Base-by-base conservation (phyloP, 108 stramenopile species). In the Pseudonitzschia multiseries region DNA sequence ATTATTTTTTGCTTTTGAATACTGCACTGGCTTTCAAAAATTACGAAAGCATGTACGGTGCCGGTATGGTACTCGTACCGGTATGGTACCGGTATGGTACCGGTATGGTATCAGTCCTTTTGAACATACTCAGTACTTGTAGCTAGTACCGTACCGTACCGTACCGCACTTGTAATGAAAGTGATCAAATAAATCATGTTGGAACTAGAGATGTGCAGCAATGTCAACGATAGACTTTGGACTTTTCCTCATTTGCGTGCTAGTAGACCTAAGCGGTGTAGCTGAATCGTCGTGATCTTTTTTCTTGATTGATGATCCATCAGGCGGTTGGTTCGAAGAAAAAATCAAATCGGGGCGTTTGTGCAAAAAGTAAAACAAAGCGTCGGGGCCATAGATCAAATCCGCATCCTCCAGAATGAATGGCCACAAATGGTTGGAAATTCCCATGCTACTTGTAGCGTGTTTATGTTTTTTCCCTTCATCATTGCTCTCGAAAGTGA, bases 341-440 rank as follows among this genome's bases (percentile, higher is more conserved):
- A 67, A 17, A 67, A 72, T 29, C 46, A 72, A 42, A n/a, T 72
- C 71, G 13, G 71, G 71, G 26, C 61, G 59, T 61, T 62, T 60
- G 41, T 57, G 57, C 61, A 72, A 52, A 63, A 72, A 72, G 48
- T 72, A 20, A 72, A 42, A 72, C 5, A 62, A 15, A 8, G 71
- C 71, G 61, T 72, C 48, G 24, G 44, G 26, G 8, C 71, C 71
- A 63, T 72, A 72, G 36, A 72, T 59, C n/a, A 18, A n/a, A 41
- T 72, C 54, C 43, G 71, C 71, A 1, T 72, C 44, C 4, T 54
- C 42, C 44, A 72, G 29, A 2, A 62, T 62, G 26, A 50, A 40
- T 28, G 66, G 66, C 66, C 66, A 67, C 17, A 67, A 29, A 67
- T 27, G 8, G 43, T 18, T 67, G 18, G 27, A 22, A 9, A 67